These are phyloP conservation scores for Aquilaria malaccensis DNA, from an alignment of 345 rosid species.

Conservation along the genomic window DNA sequence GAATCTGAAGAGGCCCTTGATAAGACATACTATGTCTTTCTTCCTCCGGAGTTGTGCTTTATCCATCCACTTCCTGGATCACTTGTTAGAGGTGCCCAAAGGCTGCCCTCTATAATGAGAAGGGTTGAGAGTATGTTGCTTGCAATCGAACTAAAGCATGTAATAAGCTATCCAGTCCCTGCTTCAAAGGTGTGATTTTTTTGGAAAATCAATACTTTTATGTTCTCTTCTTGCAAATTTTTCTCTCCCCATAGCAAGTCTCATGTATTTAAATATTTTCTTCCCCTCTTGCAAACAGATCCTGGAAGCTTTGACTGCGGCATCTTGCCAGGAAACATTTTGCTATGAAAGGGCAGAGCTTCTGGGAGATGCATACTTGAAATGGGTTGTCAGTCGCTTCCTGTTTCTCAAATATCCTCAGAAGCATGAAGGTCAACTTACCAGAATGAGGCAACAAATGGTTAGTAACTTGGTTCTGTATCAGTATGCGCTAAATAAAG, in stretches of 20 bases:
- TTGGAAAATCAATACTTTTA: constrained; percentile 1
- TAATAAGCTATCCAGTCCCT: constrained; percentile 61
- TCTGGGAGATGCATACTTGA: constrained; percentile 94
- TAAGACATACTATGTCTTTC: constrained; percentile 88
- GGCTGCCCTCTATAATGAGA: constrained; percentile 94
- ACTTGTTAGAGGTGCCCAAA: constrained; percentile 96
- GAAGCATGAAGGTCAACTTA: constrained; percentile 97
- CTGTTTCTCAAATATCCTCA: constrained; percentile 94
- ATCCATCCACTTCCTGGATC: constrained; percentile 95
- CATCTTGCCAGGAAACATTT: constrained; percentile 98
- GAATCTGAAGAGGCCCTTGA: constrained; percentile 74
- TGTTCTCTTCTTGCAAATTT: background rate
- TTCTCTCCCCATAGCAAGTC: background rate
- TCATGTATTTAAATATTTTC: constrained; percentile 3
- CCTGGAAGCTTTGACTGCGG: constrained; percentile 95
- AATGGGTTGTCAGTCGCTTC: constrained; percentile 96
- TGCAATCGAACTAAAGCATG: constrained; percentile 74
- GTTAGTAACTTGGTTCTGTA: constrained; percentile 95
- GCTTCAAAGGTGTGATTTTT: constrained; percentile 55
- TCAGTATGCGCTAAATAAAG: constrained; percentile 69
- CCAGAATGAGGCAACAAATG: constrained; percentile 98
- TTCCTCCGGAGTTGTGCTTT: constrained; percentile 90
- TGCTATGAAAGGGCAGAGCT: constrained; percentile 99
- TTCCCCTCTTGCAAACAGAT: constrained; percentile 37
- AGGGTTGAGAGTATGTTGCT: constrained; percentile 97